Evolutionary conservation across 306 rosid genomes (phyloP), one percentile per base, ranked within the genome.

Genomic region (Calophaca sinica): DNA sequence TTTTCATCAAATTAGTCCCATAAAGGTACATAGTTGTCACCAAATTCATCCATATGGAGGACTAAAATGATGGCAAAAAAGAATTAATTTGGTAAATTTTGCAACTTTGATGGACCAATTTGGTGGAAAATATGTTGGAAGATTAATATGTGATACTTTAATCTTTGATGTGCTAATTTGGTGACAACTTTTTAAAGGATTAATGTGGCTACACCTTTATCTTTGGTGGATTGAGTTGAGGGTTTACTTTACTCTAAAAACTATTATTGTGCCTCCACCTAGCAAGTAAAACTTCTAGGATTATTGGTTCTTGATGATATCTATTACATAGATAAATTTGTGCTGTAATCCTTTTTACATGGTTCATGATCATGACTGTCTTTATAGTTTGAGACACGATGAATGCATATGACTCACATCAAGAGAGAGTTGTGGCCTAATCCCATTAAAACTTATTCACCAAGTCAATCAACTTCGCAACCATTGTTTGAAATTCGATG

Each of bases 401-500:
- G 44, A 31, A 46, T 36, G 46, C 5, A 36, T 70, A 14, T 81
- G 38, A 35, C 15, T 62, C 4, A 4, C 29, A 62, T 71, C 12
- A 26, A 42, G 70, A 69, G 60, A 53, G 62, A 52, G 10, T 26
- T 12, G 20, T 71, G 38, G 60, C 32, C 4, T 29, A 70, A 48
- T 62, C 63, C 39, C 3, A 46, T 20, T 15, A 14, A 28, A 33
- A 3, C 36, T 33, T 33, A 4, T 33, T 33, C 4, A 33, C 52
- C 42, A 32, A 67, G 50, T 42, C 52, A 42, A 53, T 51, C 46
- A 71, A 20, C 26, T 20, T 20, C 26, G 26, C 26, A 20, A 20
- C 26, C 26, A 20, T 20, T 72, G 45, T 31, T 77, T 45, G 42
- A 14, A 32, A 72, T 9, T 54, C 15, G 50, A 63, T 79, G 54